phyloP scores from a whole-genome alignment of 352 stramenopile species.

The Phytophthora sp. region DNA sequence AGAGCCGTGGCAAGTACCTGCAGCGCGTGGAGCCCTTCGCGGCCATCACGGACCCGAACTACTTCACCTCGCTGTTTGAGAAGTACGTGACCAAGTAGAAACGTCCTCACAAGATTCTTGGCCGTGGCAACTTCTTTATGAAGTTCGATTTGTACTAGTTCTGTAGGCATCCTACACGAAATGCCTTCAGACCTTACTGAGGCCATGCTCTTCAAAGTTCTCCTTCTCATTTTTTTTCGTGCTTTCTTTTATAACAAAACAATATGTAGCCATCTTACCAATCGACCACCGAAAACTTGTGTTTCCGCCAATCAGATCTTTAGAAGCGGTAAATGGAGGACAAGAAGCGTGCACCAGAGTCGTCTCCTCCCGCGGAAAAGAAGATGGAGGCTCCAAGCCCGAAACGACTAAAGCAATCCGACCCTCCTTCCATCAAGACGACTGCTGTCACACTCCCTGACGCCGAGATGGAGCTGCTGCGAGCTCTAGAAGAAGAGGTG shows the following conservation, averaged over 20 bases:
- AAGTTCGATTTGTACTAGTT: too few species aligned
- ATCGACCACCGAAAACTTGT: too few species aligned
- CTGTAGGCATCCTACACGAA: too few species aligned
- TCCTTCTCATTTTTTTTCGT: too few species aligned
- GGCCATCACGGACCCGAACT: constrained; percentile 76
- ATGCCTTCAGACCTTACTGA: too few species aligned
- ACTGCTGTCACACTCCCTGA: constrained; percentile 1
- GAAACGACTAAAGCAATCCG: not conserved
- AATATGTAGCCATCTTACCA: too few species aligned
- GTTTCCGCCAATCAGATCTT: too few species aligned
- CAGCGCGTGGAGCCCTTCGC: constrained; percentile 83
- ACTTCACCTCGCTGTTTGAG: constrained; percentile 72
- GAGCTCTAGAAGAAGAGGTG: constrained; percentile 45
- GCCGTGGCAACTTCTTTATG: too few species aligned
- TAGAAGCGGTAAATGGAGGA: constrained; percentile 1
- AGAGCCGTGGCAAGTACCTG: constrained; percentile 57
- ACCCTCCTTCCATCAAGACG: not conserved
- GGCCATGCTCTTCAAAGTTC: too few species aligned
- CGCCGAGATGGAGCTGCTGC: constrained; percentile 38
- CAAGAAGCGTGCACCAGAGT: constrained; percentile 4
- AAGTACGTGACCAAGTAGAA: constrained; percentile 26
- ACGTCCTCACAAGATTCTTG: too few species aligned
- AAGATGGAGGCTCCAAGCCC: not conserved
- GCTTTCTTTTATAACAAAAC: too few species aligned
- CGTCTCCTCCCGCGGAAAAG: not conserved